Conservation (phyloP, 2,329 filamentous ascomycete genomes). For the Fusarium sp. region DNA sequence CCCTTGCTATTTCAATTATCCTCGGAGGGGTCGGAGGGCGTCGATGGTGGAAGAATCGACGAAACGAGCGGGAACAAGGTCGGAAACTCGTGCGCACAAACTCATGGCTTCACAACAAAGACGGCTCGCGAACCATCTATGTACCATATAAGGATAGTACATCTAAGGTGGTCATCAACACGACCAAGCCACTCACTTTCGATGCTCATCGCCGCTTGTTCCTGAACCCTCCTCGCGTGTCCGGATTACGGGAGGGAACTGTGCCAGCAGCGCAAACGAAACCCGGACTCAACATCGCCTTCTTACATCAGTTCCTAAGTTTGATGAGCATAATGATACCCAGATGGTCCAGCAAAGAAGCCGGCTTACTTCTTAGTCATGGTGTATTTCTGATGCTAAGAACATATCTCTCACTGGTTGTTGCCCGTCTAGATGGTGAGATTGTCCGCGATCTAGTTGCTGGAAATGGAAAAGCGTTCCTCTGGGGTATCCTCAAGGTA, state of each 20-base stretch:
- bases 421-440: conserved; percentile 93
- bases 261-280: conserved; percentile 93
- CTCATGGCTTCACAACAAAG: conserved; percentile 92
- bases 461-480: conserved; percentile 88
- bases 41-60: conserved; percentile 79
- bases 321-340: conserved; percentile 98
- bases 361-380: conserved; percentile 88
- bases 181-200: conserved; percentile 93
- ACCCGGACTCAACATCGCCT: conserved; percentile 93
- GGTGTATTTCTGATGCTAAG: conserved; percentile 89
- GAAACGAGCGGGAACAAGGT: conserved; percentile 85
- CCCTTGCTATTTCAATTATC: conserved; percentile 83
- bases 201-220: conserved; percentile 96
- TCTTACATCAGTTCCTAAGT: conserved; percentile 96
- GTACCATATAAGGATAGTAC: conserved; percentile 91
- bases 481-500: conserved; percentile 87
- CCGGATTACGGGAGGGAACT: conserved; percentile 78
- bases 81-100: conserved; percentile 87
- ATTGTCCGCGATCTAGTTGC: conserved; percentile 97
- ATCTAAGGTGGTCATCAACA: conserved; percentile 90
- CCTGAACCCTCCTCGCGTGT: conserved; percentile 87
- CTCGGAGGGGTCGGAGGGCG: conserved; percentile 82
- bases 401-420: conserved; percentile 93
- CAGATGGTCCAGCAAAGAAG: conserved; percentile 94
- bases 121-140: conserved; percentile 94